A percentile compares a stretch with the other conserved stretches of the same genome.
phyloP scores from a whole-genome alignment of 345 rosid species.

The Carallia pectinifolia region DNA sequence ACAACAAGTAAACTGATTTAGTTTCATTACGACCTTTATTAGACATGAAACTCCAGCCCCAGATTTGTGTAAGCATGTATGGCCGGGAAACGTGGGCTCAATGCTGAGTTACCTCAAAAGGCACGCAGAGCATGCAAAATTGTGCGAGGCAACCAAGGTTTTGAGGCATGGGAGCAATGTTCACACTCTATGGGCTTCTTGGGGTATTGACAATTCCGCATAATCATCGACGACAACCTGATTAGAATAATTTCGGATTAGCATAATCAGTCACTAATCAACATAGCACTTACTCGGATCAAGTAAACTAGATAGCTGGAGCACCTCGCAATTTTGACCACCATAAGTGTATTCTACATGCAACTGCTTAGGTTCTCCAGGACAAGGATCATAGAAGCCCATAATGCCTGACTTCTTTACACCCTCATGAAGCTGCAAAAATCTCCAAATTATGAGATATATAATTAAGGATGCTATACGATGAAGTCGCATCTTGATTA shows the following conservation, averaged over 20 bases:
- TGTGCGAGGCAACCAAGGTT: conserved; percentile 30
- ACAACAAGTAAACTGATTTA: not conserved
- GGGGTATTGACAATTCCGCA: conserved; percentile 70
- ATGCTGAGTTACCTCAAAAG: conserved; percentile 21
- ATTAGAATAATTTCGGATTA: not conserved
- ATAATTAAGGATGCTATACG: not conserved
- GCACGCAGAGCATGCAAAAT: conserved; percentile 27
- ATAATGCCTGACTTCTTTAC: conserved; percentile 91
- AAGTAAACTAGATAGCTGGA: not conserved
- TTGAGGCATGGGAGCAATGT: conserved; percentile 2
- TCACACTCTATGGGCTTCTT: conserved; percentile 46
- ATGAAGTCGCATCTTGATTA: not conserved
- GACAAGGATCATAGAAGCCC: conserved; percentile 98
- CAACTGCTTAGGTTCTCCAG: conserved; percentile 74
- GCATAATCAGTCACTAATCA: not conserved
- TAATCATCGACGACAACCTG: conserved; percentile 70
- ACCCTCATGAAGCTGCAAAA: conserved; percentile 78
- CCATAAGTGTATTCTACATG: conserved; percentile 59
- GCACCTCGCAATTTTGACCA: conserved; percentile 54
- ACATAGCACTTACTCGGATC: not conserved
- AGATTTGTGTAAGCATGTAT: not conserved
- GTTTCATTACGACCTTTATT: conserved; percentile 4
- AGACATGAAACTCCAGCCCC: not conserved
- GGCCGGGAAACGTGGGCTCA: not conserved
- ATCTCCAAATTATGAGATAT: not conserved